Evolutionary conservation across 139 green algal species (phyloP).

Genomic region (Chlamydomonas asymmetrica): DNA sequence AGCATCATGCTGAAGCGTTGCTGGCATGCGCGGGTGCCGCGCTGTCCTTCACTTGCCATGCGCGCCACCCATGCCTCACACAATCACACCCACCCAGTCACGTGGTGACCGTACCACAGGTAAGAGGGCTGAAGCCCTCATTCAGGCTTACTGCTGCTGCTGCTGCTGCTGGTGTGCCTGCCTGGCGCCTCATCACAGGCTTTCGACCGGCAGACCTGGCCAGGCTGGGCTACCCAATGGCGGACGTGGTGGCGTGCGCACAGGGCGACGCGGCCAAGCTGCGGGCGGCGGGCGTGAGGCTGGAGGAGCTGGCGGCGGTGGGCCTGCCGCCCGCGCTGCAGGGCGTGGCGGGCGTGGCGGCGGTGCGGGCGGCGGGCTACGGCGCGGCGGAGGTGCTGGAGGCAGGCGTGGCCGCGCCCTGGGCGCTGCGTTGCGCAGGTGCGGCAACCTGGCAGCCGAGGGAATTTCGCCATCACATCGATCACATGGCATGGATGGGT

Average conservation of each 20-base stretch:
- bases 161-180: not conserved
- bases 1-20: no score
- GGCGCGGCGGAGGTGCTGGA: conserved; percentile 21
- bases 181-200: not conserved
- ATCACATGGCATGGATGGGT: not conserved
- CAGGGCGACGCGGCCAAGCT: not conserved
- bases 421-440: conserved; percentile 18
- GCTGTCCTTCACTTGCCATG: not conserved
- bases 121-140: not conserved
- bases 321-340: conserved; percentile 7
- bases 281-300: conserved; percentile 14
- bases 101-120: no score
- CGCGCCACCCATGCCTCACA: not conserved
- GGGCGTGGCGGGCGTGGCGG: conserved; percentile 16
- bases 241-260: not conserved
- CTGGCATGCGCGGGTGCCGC: not conserved
- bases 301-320: conserved; percentile 6
- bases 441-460: not conserved
- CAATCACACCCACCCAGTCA: not conserved
- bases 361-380: conserved; percentile 18
- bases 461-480: no score
- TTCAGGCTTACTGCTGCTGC: not conserved
- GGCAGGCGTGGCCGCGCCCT: conserved; percentile 17
- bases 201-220: conserved; percentile 7
- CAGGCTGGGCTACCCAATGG: not conserved